phyloP scores from a whole-genome alignment of 2,329 filamentous ascomycete genomes.

The Penicillium nordicum region DNA sequence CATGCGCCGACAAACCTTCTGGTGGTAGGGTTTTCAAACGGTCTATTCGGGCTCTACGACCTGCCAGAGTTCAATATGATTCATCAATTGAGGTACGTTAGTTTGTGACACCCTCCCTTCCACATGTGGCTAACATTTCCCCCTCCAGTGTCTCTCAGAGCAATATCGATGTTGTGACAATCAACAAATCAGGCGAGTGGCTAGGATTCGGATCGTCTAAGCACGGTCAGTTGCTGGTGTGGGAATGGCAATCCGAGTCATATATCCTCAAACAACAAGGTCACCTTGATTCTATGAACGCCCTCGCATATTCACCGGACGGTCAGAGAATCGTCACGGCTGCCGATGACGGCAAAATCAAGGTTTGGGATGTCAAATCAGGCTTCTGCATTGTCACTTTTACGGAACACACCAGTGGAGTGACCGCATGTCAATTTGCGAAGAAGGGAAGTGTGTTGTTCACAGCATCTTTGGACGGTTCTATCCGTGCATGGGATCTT shows the following conservation, averaged over 20 bases:
- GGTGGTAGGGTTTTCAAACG: constrained; percentile 95
- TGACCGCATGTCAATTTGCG: constrained; percentile 89
- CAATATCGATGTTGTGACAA: constrained; percentile 89
- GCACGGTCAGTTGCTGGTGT: constrained; percentile 91
- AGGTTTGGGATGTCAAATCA: constrained; percentile 95
- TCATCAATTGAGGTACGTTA: constrained; percentile 63
- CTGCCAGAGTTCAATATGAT: constrained; percentile 95
- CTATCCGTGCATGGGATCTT: constrained; percentile 91
- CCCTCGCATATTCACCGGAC: constrained; percentile 87
- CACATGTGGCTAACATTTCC: constrained; percentile 15
- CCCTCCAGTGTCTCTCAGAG: constrained; percentile 86
- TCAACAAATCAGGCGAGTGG: constrained; percentile 95
- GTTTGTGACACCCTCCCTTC: background rate
- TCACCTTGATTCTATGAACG: constrained; percentile 94
- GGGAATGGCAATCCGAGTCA: constrained; percentile 99
- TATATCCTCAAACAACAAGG: constrained; percentile 98
- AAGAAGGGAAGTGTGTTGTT: constrained; percentile 95
- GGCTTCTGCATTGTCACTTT: constrained; percentile 98
- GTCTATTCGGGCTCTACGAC: constrained; percentile 90
- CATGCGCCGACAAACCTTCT: constrained; percentile 84
- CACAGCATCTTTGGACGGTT: constrained; percentile 91
- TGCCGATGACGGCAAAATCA: constrained; percentile 95
- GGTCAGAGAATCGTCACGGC: constrained; percentile 90
- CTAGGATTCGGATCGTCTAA: constrained; percentile 94
- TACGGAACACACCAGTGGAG: constrained; percentile 90